These are phyloP conservation scores for Filosporella fistucella DNA, from an alignment of 495 filamentous ascomycete species.

Conservation along the genomic window DNA sequence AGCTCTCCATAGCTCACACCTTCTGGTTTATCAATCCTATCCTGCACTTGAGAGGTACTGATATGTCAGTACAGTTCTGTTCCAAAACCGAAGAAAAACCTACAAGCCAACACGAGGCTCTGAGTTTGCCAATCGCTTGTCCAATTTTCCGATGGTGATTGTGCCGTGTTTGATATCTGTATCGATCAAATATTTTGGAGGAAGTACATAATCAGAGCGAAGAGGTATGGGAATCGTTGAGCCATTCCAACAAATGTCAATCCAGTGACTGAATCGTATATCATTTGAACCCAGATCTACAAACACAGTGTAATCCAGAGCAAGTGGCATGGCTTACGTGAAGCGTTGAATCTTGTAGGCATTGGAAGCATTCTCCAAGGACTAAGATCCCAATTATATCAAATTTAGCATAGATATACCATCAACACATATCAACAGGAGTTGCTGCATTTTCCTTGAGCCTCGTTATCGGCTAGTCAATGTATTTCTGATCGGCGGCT, in stretches of 20 bases:
- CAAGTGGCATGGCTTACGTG: conserved; percentile 24
- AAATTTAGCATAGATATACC: conserved; percentile 44
- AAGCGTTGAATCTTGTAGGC: conserved; percentile 2
- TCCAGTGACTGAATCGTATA: not conserved
- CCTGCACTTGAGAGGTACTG: no score
- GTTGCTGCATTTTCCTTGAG: conserved; percentile 30
- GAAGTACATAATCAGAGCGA: not conserved
- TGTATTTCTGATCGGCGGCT: conserved; percentile 39
- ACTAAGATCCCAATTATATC: conserved; percentile 41
- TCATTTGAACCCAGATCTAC: conserved; percentile 7
- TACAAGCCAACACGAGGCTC: conserved; percentile 7
- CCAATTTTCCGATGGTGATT: not conserved
- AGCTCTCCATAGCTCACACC: not conserved
- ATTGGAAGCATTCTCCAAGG: conserved; percentile 33
- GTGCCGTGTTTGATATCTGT: not conserved
- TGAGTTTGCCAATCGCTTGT: not conserved
- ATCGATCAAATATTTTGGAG: not conserved
- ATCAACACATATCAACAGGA: conserved; percentile 28
- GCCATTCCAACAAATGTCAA: not conserved
- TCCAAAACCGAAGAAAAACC: no score
- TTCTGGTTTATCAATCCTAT: not conserved
- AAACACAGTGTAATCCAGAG: conserved; percentile 31
- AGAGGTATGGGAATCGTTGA: conserved; percentile 1
- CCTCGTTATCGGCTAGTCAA: conserved; percentile 45
- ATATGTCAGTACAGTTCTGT: no score